Conservation (phyloP, 805 yeast genomes). For the Ogataea henricii region DNA sequence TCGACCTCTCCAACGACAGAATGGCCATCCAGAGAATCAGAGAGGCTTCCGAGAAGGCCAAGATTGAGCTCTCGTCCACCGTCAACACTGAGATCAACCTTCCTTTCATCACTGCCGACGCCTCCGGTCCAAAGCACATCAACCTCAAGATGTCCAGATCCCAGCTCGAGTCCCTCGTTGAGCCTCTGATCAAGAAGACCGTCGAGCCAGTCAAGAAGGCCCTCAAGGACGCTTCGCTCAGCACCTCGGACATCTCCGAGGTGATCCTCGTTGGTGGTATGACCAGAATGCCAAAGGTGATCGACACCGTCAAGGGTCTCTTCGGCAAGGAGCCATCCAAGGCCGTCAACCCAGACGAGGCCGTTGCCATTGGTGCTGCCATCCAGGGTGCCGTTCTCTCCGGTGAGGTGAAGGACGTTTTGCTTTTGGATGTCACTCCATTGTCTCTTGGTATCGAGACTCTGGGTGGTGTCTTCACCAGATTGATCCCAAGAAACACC, state of each 20-base stretch:
- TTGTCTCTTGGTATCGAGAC: conserved; percentile 95
- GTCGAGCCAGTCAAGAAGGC: conserved; percentile 75
- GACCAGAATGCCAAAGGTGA: conserved; percentile 86
- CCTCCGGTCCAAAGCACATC: conserved; percentile 57
- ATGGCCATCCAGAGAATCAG: conserved; percentile 72
- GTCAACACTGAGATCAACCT: conserved; percentile 60
- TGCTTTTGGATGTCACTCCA: conserved; percentile 81
- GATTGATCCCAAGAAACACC: conserved; percentile 89
- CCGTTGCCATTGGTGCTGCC: conserved; percentile 91
- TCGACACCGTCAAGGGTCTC: conserved; percentile 58
- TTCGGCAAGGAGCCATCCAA: conserved; percentile 70
- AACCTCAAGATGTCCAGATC: conserved; percentile 60
- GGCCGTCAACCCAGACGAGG: conserved; percentile 85
- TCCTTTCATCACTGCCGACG: conserved; percentile 64
- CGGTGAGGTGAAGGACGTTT: conserved; percentile 79
- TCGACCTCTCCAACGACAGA: conserved; percentile 54
- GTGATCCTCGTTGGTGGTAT: conserved; percentile 83
- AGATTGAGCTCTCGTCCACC: conserved; percentile 73
- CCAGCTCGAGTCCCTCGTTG: conserved; percentile 66
- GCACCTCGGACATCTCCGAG: conserved; percentile 68
- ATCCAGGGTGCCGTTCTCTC: conserved; percentile 85
- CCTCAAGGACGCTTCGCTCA: conserved; percentile 69
- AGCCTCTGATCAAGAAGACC: conserved; percentile 66
- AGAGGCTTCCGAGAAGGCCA: conserved; percentile 77
- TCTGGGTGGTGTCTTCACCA: conserved; percentile 95